Evolutionary conservation across 140 eudicot genomes (phyloP), one percentile per base, ranked within the genome.

Genomic region (Flaveria floridana): DNA sequence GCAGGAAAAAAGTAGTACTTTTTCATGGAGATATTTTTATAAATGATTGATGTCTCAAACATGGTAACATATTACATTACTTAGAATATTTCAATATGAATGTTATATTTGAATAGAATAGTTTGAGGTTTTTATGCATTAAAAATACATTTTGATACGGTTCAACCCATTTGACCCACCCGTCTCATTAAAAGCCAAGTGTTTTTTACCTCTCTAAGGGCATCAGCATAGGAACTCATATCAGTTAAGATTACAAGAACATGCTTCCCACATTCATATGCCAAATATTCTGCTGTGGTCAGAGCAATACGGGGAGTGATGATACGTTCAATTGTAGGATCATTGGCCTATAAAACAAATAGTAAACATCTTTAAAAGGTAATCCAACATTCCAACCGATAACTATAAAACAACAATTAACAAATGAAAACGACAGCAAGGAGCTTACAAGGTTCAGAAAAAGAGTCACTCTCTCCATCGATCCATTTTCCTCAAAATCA

Each of bases 401-500:
- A 56, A 67, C 56, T 0, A 37, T 9, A 14, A 42, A 20, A 37
- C 23, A 56, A 12, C 51, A 58, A 70, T 37, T 39, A 76, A 19
- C 28, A 50, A 56, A 74, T 16, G 23, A 30, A 26, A 30, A 70
- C 68, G 44, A 23, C 65, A 8, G n/a, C 0, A 19, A 4, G 56
- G 34, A 7, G 42, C 80, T 65, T 88, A 94, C 99, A 89, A 94
- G 88, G 81, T 94, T 94, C 44, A 94, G 83, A 58, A 94, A 94
- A 61, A 94, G 96, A 77, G 99, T 94, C 59, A 94, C 99, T 84
- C 99, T 93, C 85, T 93, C 98, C 98, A 93, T 93, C 1, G 96
- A 93, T 47, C 98, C 96, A 82, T 94, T 94, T 80, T 94, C 99
- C 86, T 94, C 99, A 68, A 94, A 94, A 84, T 94, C 99, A 81